Evolutionary conservation across 2,329 filamentous ascomycete genomes (phyloP).

Genomic region (Lachnellula arida): DNA sequence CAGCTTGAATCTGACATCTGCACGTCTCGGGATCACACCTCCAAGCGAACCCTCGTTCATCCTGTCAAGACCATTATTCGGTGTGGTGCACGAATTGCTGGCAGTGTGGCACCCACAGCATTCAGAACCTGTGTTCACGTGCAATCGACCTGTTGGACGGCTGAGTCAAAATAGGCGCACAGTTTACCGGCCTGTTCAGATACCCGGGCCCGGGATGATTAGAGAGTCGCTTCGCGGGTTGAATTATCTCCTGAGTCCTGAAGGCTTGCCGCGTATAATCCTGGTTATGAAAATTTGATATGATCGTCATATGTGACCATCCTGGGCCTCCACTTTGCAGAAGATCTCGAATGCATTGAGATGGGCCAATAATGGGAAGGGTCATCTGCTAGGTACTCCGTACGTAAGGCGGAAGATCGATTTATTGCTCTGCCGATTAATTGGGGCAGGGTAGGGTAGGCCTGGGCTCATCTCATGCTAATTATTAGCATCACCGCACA

Average conservation of each 20-base stretch:
- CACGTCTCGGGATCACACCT: constrained; percentile 11
- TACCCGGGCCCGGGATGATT: not conserved
- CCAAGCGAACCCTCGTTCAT: constrained; percentile 4
- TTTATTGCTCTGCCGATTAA: not conserved
- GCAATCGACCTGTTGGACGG: not conserved
- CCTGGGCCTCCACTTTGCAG: not conserved
- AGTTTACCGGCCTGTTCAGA: not conserved
- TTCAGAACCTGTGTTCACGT: not conserved
- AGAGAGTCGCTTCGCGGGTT: not conserved
- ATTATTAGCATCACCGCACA: not conserved
- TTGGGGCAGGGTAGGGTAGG: not conserved
- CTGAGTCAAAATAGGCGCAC: not conserved
- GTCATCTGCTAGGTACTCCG: not conserved
- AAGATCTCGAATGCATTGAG: constrained; percentile 4
- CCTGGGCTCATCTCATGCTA: not conserved
- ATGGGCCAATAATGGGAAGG: constrained; percentile 5
- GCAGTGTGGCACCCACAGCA: not conserved
- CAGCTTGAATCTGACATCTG: constrained; percentile 12
- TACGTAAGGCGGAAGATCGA: constrained; percentile 8
- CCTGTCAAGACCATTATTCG: not conserved
- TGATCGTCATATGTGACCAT: constrained; percentile 7
- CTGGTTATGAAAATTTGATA: not conserved
- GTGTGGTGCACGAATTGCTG: no score
- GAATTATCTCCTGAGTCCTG: no score
- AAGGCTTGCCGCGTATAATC: not conserved